Evolutionary conservation across 345 rosid species (phyloP).

Genomic region (Ceriops zippeliana): DNA sequence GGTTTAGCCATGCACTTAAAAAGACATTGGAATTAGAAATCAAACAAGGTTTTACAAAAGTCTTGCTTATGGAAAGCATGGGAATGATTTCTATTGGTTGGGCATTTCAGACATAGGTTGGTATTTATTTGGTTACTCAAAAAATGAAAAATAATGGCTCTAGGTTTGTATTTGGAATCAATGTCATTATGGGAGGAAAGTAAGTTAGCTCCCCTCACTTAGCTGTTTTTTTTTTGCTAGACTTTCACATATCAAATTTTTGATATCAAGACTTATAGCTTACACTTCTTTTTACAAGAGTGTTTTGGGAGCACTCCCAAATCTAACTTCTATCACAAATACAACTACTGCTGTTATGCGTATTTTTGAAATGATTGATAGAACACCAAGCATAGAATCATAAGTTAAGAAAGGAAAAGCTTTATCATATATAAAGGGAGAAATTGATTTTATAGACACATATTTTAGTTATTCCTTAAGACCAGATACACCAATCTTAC

Average conservation of each 20-base stretch:
- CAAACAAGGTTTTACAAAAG: conserved; percentile 57
- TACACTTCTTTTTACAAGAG: conserved; percentile 35
- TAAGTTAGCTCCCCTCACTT: conserved; percentile 18
- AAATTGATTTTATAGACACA: conserved; percentile 42
- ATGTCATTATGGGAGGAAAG: conserved; percentile 63
- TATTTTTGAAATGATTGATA: conserved; percentile 46
- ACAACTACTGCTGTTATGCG: conserved; percentile 45
- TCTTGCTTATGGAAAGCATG: conserved; percentile 66
- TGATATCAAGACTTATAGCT: conserved; percentile 9
- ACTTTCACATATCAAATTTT: not conserved
- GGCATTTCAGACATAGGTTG: conserved; percentile 66
- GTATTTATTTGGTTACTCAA: conserved; percentile 51
- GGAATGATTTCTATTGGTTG: conserved; percentile 58
- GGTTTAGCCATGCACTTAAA: conserved; percentile 47
- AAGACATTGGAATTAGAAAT: conserved; percentile 47
- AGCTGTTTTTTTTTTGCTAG: not conserved
- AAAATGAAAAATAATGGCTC: conserved; percentile 55
- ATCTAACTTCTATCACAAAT: conserved; percentile 52
- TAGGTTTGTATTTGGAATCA: conserved; percentile 52
- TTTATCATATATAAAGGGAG: conserved; percentile 56
- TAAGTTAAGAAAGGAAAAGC: conserved; percentile 59
- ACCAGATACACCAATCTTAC: conserved; percentile 47
- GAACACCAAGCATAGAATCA: conserved; percentile 44
- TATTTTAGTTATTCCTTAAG: conserved; percentile 59
- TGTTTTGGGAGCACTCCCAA: conserved; percentile 53